phyloP scores from a whole-genome alignment of 352 stramenopile genomes.

The Phytophthora hibernalis region DNA sequence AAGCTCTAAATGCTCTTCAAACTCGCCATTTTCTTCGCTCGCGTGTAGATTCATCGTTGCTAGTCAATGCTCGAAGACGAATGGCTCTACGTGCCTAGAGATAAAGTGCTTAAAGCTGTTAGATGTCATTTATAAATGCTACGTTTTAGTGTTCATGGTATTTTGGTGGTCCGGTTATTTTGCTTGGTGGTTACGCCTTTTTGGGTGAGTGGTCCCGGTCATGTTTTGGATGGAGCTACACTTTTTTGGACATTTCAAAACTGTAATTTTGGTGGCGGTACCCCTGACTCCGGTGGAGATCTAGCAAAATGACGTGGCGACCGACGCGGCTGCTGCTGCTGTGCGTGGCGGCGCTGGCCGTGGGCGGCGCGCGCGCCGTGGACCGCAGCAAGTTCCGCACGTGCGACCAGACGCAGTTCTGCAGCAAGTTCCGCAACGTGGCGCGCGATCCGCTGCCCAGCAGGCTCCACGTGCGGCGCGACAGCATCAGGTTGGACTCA shows the following conservation, averaged over 20 bases:
- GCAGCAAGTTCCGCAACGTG: conserved; percentile 71
- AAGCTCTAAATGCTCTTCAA: too few relatives aligned
- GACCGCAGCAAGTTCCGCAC: conserved; percentile 99
- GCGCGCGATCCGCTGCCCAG: conserved; percentile 21
- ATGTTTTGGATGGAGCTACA: conserved; percentile 2
- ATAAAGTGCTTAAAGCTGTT: not conserved
- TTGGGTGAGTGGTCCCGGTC: not conserved
- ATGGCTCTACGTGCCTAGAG: too few relatives aligned
- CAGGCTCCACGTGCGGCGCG: conserved; percentile 43
- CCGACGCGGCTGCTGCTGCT: conserved; percentile 21
- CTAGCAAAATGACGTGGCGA: conserved; percentile 26
- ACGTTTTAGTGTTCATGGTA: too few relatives aligned
- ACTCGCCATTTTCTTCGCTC: too few relatives aligned
- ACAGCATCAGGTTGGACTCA: conserved; percentile 36
- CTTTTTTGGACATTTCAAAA: not conserved
- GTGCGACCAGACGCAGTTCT: conserved; percentile 98
- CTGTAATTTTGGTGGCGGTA: not conserved
- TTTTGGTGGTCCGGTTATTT: conserved; percentile 1
- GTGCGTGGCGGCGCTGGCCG: not conserved
- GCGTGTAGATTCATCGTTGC: too few relatives aligned
- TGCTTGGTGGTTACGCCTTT: not conserved
- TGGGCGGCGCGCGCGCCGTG: conserved; percentile 67
- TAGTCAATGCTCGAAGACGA: too few relatives aligned
- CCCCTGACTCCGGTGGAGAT: too few relatives aligned
- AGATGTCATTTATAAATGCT: too few relatives aligned